Conservation (phyloP, 768 basidiomycete species). For the Tulasnella sp. region DNA sequence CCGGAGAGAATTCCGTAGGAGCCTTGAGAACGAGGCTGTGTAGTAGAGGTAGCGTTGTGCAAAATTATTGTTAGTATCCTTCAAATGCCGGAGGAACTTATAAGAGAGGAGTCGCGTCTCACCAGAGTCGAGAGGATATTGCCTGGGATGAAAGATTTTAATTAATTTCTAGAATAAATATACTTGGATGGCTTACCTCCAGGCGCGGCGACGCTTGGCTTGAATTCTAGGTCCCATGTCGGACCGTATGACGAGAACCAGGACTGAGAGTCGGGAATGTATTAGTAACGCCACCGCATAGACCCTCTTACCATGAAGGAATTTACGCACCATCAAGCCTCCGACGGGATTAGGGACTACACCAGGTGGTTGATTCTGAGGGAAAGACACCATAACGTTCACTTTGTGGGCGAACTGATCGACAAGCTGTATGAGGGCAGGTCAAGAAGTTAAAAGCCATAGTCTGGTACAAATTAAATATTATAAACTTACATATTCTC, state of each 20-base stretch:
- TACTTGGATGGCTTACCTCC: constrained; percentile 32
- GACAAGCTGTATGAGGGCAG: background rate
- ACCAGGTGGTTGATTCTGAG: background rate
- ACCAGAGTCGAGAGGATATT: constrained; percentile 38
- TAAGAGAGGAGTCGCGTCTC: background rate
- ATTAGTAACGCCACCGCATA: background rate
- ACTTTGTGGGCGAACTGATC: background rate
- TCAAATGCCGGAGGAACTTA: background rate
- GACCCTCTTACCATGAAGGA: too few species aligned
- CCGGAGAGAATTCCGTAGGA: constrained; percentile 33
- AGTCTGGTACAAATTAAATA: background rate
- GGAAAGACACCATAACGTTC: constrained; percentile 1
- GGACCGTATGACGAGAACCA: constrained; percentile 44
- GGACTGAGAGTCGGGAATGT: constrained; percentile 23
- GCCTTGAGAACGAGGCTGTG: constrained; percentile 32
- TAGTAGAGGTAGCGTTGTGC: background rate
- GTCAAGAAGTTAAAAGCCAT: background rate
- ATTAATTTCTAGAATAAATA: constrained; percentile 13
- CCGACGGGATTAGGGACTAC: constrained; percentile 34
- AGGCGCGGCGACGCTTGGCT: constrained; percentile 42
- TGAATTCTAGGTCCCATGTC: constrained; percentile 43
- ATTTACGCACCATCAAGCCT: constrained; percentile 37
- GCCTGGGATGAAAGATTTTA: background rate
- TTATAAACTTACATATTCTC: constrained; percentile 39
- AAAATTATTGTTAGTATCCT: background rate